These are phyloP conservation scores for Termitomyces sp. DNA, from an alignment of 768 basidiomycete genomes.

Conservation along the genomic window DNA sequence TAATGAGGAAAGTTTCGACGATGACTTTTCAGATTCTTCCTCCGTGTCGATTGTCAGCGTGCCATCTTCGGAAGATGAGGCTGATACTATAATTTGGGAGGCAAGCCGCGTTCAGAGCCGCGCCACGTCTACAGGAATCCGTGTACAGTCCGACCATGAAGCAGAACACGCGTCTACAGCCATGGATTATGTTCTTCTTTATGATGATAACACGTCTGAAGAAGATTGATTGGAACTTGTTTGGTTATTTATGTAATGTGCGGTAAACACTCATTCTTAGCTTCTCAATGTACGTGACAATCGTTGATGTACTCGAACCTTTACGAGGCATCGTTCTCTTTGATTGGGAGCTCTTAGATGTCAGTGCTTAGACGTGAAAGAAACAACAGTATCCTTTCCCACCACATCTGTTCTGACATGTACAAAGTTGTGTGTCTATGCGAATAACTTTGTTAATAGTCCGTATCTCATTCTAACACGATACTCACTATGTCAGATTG, in stretches of 20 bases:
- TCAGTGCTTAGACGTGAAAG: conserved; percentile 12
- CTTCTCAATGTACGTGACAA: not conserved
- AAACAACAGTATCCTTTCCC: conserved; percentile 30
- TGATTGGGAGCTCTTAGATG: not conserved
- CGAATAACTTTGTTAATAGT: not conserved
- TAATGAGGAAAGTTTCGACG: conserved; percentile 20
- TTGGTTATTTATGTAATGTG: not conserved
- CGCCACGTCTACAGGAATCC: not conserved
- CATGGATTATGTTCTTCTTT: conserved; percentile 67
- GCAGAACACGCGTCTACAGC: conserved; percentile 22
- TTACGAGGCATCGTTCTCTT: not conserved
- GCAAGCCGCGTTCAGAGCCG: conserved; percentile 39
- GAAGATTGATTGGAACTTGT: conserved; percentile 28
- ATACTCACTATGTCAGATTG: conserved; percentile 12
- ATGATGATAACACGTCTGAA: conserved; percentile 58
- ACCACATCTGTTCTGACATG: conserved; percentile 24
- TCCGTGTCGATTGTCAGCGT: conserved; percentile 57
- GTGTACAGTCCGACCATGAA: conserved; percentile 22
- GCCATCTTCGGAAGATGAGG: conserved; percentile 50
- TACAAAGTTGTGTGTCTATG: conserved; percentile 15
- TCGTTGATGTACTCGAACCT: not conserved
- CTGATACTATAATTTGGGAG: conserved; percentile 51
- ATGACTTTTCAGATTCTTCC: conserved; percentile 37
- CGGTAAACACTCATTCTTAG: not conserved
- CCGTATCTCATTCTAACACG: not conserved